Percentiles rank a stretch among this genome's conserved stretches.
phyloP scores from a whole-genome alignment of 164 flowering plant genomes.

The Macadamia tetraphylla region DNA sequence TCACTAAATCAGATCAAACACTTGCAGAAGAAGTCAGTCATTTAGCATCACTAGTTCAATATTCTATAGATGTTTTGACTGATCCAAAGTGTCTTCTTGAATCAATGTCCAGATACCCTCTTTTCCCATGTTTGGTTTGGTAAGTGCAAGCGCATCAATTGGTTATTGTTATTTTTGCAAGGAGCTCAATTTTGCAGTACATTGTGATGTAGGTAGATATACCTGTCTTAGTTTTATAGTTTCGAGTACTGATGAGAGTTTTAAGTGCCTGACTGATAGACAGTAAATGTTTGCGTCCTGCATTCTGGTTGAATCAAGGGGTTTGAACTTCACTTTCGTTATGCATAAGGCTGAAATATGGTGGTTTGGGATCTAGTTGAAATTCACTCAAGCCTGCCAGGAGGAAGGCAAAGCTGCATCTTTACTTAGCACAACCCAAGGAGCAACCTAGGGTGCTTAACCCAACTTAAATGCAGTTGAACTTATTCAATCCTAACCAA shows the following conservation, averaged over 20 bases:
- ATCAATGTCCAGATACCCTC: constrained; percentile 37
- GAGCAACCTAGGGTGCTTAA: neutral
- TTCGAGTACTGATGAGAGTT: no score
- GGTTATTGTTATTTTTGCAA: neutral
- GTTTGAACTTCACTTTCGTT: neutral
- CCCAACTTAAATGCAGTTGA: neutral
- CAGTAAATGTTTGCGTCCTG: neutral
- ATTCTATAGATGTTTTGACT: constrained; percentile 40
- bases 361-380: neutral
- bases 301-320: neutral
- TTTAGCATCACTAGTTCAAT: constrained; percentile 42
- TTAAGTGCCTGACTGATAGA: no score
- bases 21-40: constrained; percentile 49
- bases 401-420: neutral
- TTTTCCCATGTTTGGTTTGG: constrained; percentile 37
- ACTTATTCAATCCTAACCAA: neutral
- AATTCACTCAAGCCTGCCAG: neutral
- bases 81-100: constrained; percentile 24
- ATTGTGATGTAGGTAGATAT: no score
- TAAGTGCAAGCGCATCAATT: constrained; percentile 26
- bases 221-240: no score
- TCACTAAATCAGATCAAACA: constrained; percentile 41
- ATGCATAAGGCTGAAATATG: neutral
- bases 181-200: neutral
- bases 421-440: neutral